Evolutionary conservation across 148 eudicot genomes (phyloP).

Genomic region (Hydrangea macrophylla): DNA sequence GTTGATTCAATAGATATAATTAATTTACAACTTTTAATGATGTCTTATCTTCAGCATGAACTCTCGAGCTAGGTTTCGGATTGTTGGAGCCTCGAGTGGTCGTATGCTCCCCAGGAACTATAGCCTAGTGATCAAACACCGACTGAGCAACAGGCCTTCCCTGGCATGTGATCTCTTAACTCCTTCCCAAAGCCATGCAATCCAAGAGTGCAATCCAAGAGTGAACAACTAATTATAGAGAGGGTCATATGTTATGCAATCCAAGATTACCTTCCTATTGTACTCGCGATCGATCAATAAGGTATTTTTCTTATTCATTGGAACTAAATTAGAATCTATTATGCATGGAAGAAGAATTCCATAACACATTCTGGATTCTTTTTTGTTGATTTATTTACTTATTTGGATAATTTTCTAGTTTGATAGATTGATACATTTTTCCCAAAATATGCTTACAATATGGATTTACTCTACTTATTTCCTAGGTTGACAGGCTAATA

Average conservation of each 20-base stretch:
- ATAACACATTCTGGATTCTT: no score
- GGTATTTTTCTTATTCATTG: conserved; percentile 35
- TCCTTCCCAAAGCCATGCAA: conserved; percentile 98
- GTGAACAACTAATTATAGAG: conserved; percentile 80
- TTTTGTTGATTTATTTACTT: no score
- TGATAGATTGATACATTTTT: no score
- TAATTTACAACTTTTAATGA: no score
- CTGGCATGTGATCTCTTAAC: conserved; percentile 96
- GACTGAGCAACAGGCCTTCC: conserved; percentile 90
- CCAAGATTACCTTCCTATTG: conserved; percentile 89
- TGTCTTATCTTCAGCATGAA: conserved; percentile 99
- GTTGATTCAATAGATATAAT: no score
- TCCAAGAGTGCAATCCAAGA: no score
- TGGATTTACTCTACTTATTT: not conserved
- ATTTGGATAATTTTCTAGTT: no score
- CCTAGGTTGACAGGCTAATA: conserved; percentile 90
- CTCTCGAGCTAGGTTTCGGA: conserved; percentile 91
- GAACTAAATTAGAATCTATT: not conserved
- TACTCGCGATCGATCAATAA: conserved; percentile 90
- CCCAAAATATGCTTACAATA: not conserved
- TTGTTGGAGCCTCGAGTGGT: conserved; percentile 95
- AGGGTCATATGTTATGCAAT: conserved; percentile 98
- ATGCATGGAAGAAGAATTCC: not conserved
- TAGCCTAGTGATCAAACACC: conserved; percentile 96
- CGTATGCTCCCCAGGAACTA: conserved; percentile 98